phyloP scores from a whole-genome alignment of 371 early-diverging fungal species.

The Funneliformis caledonium region DNA sequence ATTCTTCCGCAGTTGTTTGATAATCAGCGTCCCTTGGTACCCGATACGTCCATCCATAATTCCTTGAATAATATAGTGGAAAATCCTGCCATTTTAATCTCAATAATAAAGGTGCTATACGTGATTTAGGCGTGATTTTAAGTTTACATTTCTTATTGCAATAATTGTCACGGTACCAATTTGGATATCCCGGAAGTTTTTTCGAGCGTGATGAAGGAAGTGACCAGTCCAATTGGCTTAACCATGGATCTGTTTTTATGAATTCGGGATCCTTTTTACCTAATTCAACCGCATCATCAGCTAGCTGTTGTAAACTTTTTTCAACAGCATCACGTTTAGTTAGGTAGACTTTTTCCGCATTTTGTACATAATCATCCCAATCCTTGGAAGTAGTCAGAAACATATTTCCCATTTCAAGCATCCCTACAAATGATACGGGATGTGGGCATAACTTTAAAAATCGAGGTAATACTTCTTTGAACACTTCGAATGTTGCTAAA shows the following conservation, averaged over 20 bases:
- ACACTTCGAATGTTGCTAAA: conserved; percentile 74
- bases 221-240: conserved; percentile 83
- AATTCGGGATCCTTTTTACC: conserved; percentile 46
- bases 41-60: conserved; percentile 85
- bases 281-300: conserved; percentile 66
- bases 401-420: conserved; percentile 85
- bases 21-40: conserved; percentile 55
- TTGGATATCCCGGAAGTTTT: conserved; percentile 74
- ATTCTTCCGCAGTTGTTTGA: conserved; percentile 39
- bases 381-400: conserved; percentile 81
- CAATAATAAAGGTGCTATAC: conserved; percentile 82
- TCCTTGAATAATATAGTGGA: conserved; percentile 73
- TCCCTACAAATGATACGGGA: conserved; percentile 92
- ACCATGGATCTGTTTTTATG: conserved; percentile 75
- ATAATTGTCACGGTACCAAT: conserved; percentile 89
- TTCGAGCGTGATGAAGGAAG: conserved; percentile 42
- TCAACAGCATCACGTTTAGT: conserved; percentile 64
- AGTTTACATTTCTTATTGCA: conserved; percentile 58
- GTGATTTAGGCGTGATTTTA: conserved; percentile 71
- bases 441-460: conserved; percentile 88
- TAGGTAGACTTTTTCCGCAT: conserved; percentile 61
- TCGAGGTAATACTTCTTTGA: conserved; percentile 67
- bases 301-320: conserved; percentile 63
- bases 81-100: conserved; percentile 83
- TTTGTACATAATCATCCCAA: conserved; percentile 74